Conservation (phyloP, 495 filamentous ascomycete species). For the Hypoxylon perforatum region DNA sequence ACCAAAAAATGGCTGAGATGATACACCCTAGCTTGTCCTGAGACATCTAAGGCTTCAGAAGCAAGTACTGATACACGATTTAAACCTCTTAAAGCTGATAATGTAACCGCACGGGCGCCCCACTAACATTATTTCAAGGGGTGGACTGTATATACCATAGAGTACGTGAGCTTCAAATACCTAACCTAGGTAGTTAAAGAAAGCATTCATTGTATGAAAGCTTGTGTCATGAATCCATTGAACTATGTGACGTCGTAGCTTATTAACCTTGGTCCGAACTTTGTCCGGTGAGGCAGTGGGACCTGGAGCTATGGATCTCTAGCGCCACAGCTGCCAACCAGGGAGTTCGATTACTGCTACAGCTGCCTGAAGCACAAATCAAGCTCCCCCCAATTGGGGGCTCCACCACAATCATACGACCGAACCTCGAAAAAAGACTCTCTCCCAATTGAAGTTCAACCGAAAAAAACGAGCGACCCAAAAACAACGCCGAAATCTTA, state of each 20-base stretch:
- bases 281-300: conserved; percentile 28
- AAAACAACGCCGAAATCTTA: conserved; percentile 46
- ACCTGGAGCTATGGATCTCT: conserved; percentile 33
- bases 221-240: not conserved
- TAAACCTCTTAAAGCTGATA: no score
- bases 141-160: no score
- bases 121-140: no score
- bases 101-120: no score
- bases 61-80: no score
- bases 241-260: conserved; percentile 34
- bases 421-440: conserved; percentile 41
- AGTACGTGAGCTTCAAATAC: no score
- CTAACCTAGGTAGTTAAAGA: no score
- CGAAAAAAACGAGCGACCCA: conserved; percentile 20
- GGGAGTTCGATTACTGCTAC: conserved; percentile 2
- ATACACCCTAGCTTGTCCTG: no score
- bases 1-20: no score
- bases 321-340: conserved; percentile 17
- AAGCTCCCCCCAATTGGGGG: conserved; percentile 39
- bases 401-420: conserved; percentile 46
- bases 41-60: no score
- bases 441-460: conserved; percentile 37
- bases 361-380: conserved; percentile 29
- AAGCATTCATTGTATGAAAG: no score
- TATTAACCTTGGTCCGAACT: conserved; percentile 45